These are phyloP conservation scores for Nemania diffusa DNA, from an alignment of 2,329 filamentous ascomycete genomes.

Conservation along the genomic window DNA sequence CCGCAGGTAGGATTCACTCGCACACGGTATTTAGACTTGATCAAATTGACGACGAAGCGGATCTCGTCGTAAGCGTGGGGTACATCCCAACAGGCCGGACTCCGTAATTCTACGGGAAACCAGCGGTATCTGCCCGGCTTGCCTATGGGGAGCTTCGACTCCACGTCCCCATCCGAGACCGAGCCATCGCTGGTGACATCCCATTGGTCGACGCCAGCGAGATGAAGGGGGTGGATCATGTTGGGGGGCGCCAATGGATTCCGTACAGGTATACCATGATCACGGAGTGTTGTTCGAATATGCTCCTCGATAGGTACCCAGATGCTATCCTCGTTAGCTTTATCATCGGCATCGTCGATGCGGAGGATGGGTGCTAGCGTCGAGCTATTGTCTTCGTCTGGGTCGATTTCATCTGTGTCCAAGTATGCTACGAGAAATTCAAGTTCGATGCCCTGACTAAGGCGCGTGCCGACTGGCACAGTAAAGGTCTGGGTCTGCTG, in stretches of 20 bases:
- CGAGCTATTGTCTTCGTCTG: conserved; percentile 35
- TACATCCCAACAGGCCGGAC: conserved; percentile 50
- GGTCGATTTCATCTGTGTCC: conserved; percentile 37
- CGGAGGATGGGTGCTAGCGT: conserved; percentile 44
- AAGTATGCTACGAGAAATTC: conserved; percentile 42
- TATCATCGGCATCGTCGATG: conserved; percentile 8
- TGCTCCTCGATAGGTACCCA: conserved; percentile 3
- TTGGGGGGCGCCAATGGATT: not conserved
- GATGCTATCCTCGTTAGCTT: too few relatives aligned
- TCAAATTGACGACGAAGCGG: conserved; percentile 46
- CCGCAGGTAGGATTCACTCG: conserved; percentile 51
- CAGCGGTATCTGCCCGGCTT: conserved; percentile 40
- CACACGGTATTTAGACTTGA: conserved; percentile 48
- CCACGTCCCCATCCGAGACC: conserved; percentile 2
- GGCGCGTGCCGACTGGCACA: conserved; percentile 38
- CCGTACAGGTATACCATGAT: conserved; percentile 35
- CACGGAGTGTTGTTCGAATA: conserved; percentile 35
- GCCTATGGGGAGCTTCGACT: not conserved
- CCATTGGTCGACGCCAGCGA: conserved; percentile 36
- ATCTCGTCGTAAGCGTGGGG: conserved; percentile 46
- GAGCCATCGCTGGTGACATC: conserved; percentile 26
- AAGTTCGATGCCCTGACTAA: conserved; percentile 48
- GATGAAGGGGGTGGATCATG: conserved; percentile 15
- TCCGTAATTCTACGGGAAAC: conserved; percentile 48
- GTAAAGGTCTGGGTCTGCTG: conserved; percentile 20